phyloP scores from a whole-genome alignment of 345 rosid genomes.

The Boechera stricta region DNA sequence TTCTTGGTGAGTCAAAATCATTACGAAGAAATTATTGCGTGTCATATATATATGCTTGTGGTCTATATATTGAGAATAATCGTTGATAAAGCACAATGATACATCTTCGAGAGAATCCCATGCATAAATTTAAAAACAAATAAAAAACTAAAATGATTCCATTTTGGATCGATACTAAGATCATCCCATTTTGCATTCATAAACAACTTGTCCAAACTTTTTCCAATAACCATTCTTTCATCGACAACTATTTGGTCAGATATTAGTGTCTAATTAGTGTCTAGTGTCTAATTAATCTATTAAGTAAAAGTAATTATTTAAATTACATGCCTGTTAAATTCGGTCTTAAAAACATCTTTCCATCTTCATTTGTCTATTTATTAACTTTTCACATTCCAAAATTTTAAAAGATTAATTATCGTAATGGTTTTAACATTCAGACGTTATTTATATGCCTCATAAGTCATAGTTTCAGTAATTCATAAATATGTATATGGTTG shows the following conservation, averaged over 20 bases:
- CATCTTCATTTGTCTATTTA: neutral
- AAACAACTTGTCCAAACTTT: constrained; percentile 9
- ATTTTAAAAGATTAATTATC: neutral
- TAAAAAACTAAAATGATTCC: neutral
- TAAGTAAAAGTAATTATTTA: neutral
- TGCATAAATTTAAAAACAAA: constrained; percentile 21
- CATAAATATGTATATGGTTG: neutral
- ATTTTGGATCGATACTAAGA: constrained; percentile 22
- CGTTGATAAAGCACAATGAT: constrained; percentile 35
- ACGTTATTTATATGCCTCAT: neutral
- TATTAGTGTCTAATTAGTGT: neutral
- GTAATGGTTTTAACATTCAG: neutral
- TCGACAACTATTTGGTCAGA: neutral
- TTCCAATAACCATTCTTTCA: constrained; percentile 2
- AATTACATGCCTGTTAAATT: neutral
- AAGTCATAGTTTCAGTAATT: neutral
- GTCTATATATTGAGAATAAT: constrained; percentile 1
- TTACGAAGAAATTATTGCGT: constrained; percentile 31
- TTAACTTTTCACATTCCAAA: neutral
- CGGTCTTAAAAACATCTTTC: neutral
- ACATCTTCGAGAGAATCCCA: constrained; percentile 45
- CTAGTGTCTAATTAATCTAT: neutral
- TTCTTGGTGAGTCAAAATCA: constrained; percentile 38
- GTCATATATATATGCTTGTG: constrained; percentile 29
- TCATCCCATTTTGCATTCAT: constrained; percentile 10